Conservation (phyloP, 129 eudicot species). For the Centrapalus pauciflorus region DNA sequence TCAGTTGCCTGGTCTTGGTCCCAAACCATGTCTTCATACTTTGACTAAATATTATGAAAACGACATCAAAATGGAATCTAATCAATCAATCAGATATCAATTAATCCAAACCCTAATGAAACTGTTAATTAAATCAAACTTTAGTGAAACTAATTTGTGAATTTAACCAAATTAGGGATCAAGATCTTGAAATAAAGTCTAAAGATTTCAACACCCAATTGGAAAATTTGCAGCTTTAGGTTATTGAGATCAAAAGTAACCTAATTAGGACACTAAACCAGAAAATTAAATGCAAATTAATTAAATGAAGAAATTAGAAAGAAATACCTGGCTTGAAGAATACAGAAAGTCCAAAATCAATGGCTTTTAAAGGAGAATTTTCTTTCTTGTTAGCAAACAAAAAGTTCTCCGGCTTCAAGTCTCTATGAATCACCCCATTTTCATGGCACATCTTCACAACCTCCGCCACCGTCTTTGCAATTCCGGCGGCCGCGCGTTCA, state of each 20-base stretch:
- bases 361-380: conserved; percentile 75
- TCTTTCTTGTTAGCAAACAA: conserved; percentile 93
- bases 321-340: conserved; percentile 82
- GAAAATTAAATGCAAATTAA: not conserved
- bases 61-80: conserved; percentile 25
- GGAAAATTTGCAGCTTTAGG: conserved; percentile 13
- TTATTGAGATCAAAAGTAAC: not conserved
- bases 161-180: conserved; percentile 1
- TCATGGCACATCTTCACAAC: conserved; percentile 93
- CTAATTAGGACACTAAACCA: not conserved
- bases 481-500: conserved; percentile 87
- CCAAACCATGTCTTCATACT: conserved; percentile 22
- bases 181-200: conserved; percentile 11
- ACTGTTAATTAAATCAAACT: not conserved
- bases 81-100: conserved; percentile 10
- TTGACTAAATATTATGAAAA: conserved; percentile 21
- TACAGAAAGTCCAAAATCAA: conserved; percentile 96
- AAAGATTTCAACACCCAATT: conserved; percentile 2
- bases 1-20: conserved; percentile 6
- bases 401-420: conserved; percentile 96
- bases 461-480: conserved; percentile 85
- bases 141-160: not conserved
- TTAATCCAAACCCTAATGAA: conserved; percentile 11
- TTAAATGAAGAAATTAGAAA: not conserved
- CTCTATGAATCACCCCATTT: conserved; percentile 87